Percentiles rank a stretch among this genome's conserved stretches.
Conservation (phyloP, 225 moss, liverwort and hornwort species). For the Marchantia polymorpha region DNA sequence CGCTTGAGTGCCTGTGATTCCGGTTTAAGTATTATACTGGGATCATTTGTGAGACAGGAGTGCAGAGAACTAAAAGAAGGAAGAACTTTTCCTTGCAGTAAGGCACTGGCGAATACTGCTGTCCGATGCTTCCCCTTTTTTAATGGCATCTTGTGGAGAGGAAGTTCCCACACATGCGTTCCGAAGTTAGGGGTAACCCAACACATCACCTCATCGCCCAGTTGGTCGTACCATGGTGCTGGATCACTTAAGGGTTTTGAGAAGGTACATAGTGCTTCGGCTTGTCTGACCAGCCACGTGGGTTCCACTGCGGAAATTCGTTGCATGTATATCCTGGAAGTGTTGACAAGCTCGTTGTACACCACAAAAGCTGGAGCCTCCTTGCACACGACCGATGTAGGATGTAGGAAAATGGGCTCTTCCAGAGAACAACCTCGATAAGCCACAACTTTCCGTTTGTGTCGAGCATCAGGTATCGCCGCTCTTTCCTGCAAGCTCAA, state of each 20-base stretch:
- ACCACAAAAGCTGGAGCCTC: constrained; percentile 87
- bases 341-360: constrained; percentile 82
- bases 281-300: constrained; percentile 71
- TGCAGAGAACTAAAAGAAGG: constrained; percentile 52
- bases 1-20: constrained; percentile 80
- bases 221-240: constrained; percentile 81
- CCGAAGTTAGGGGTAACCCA: constrained; percentile 87
- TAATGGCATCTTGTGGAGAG: constrained; percentile 52
- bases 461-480: constrained; percentile 56
- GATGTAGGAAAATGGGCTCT: constrained; percentile 81
- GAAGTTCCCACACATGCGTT: constrained; percentile 81
- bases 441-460: constrained; percentile 61
- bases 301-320: constrained; percentile 69
- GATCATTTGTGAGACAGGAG: constrained; percentile 60
- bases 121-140: constrained; percentile 64
- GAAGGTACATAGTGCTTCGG: constrained; percentile 70
- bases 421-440: constrained; percentile 83
- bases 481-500: constrained; percentile 77
- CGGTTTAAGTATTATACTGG: constrained; percentile 64
- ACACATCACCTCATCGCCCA: constrained; percentile 64
- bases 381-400: constrained; percentile 64
- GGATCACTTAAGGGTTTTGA: constrained; percentile 84
- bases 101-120: constrained; percentile 71
- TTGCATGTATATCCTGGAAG: constrained; percentile 85
- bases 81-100: constrained; percentile 78